Conservation (phyloP, 2,329 filamentous ascomycete species). For the Phaeosphaeriaceae sp. region DNA sequence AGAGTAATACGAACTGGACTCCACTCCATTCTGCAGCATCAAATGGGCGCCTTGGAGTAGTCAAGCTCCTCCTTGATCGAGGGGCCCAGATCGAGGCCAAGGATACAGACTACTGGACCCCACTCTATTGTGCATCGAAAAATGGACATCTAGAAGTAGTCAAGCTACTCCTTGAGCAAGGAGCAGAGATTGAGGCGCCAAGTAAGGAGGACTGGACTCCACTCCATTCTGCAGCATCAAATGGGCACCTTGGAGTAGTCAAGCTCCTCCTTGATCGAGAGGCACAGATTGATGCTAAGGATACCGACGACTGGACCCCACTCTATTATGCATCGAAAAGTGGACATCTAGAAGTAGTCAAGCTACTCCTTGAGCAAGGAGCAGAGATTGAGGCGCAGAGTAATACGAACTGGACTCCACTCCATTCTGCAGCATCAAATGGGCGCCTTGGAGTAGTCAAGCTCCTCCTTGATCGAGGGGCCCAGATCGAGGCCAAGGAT, state of each 20-base stretch:
- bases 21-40: not conserved
- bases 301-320: not conserved
- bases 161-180: no score
- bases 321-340: not conserved
- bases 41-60: not conserved
- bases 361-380: not conserved
- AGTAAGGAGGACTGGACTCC: no score
- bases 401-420: not conserved
- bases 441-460: not conserved
- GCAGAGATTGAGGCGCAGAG: no score
- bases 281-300: not conserved
- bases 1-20: not conserved
- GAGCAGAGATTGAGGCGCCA: no score
- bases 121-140: no score
- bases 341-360: not conserved
- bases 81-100: not conserved
- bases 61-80: not conserved
- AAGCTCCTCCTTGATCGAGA: not conserved
- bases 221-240: not conserved
- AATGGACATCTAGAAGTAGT: no score
- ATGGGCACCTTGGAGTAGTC: not conserved
- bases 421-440: not conserved
- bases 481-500: not conserved
- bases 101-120: not conserved
- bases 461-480: no score